Base-by-base conservation (phyloP, 1,284 basidiomycete species). In the Cutaneotrichosporon sp. region DNA sequence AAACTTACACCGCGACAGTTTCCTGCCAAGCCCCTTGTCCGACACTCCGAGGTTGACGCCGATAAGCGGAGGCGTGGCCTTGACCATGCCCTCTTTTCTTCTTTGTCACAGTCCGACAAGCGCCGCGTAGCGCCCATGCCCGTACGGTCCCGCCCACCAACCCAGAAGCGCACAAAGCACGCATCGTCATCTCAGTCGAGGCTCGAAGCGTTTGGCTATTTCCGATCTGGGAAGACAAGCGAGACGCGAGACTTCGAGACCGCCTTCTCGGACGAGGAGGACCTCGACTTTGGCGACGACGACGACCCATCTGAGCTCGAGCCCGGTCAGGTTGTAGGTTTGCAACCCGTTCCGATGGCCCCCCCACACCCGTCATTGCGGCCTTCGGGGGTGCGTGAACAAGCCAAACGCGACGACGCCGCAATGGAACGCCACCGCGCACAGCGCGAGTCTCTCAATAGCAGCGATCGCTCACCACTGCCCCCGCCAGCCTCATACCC, bases 151-250 rank as follows among this genome's bases (percentile, higher is more conserved):
- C 20, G 45, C 13, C 40, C 30, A 10, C n/a, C 45, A 4, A 33
- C 54, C 1, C 45, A 40, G 26, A 46, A 22, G 13, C 52, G 54
- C 22, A 54, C 54, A 22, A 21, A 36, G 4, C 15, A 13, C 10
- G 20, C 51, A 13, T 15, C 30, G 3, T 14, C 46, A 21, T n/a
- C 34, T 8, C 69, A 71, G 52, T 51, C 58, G 18, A 66, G 66
- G 51, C 60, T 72, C 4, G 65, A 63, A 8, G 52, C 59, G 4
- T 72, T 69, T 42, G 69, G 69, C 0, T 70, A 69, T 53, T 65
- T 64, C 26, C 30, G 42, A 8, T 22, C 38, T 4, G 46, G 42
- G 15, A 30, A 10, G 26, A 38, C 46, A 5, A 34, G 35, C 12
- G 40, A 38, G 37, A 18, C 26, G 14, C 14, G 30, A 17, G 56